Conservation (phyloP, 73 alveolate species). For the Paramecium pentaurelia region DNA sequence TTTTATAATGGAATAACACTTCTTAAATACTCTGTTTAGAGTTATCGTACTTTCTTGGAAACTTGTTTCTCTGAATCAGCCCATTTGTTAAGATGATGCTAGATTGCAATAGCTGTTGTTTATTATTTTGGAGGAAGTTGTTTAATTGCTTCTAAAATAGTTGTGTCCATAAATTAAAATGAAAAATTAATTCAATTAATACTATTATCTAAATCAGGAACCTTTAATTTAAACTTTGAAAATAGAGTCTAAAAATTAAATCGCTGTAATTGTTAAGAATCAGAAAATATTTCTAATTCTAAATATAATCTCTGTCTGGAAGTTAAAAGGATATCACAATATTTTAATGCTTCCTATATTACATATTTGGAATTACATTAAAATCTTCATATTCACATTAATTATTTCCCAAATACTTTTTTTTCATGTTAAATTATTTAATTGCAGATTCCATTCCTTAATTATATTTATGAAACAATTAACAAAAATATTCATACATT, state of each 20-base stretch:
- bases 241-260: slow-evolving; percentile 11
- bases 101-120: neutral
- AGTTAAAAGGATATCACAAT: slow-evolving; percentile 20
- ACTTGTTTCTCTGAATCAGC: neutral
- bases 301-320: neutral
- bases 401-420: neutral
- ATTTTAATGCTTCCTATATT: slow-evolving; percentile 34
- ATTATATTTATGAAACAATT: slow-evolving; percentile 4
- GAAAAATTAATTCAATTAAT: neutral
- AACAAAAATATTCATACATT: neutral
- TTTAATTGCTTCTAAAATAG: neutral
- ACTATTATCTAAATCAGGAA: slow-evolving; percentile 11
- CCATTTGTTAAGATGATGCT: slow-evolving; percentile 28
- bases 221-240: neutral
- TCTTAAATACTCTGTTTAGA: neutral
- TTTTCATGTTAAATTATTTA: neutral
- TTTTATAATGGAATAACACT: neutral
- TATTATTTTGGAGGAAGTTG: slow-evolving; percentile 6
- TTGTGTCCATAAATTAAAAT: slow-evolving; percentile 4
- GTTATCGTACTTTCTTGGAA: neutral
- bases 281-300: neutral
- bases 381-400: slow-evolving; percentile 38
- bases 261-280: neutral
- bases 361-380: neutral
- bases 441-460: slow-evolving; percentile 35